These are phyloP conservation scores for Spencermartinsiella ligniputridi DNA, from an alignment of 1,139 yeast species.

Conservation along the genomic window DNA sequence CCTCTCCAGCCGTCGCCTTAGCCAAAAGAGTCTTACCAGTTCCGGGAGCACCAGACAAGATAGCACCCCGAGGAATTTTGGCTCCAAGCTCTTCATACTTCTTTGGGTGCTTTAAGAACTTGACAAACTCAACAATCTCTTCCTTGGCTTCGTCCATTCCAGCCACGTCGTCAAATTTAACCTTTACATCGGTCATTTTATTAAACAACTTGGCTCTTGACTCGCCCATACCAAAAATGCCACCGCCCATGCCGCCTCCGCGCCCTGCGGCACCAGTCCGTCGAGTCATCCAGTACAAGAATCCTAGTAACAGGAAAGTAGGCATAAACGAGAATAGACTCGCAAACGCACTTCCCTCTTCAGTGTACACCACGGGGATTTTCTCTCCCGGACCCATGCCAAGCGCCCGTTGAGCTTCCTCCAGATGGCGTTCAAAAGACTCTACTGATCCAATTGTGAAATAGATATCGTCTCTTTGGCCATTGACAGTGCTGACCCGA, in stretches of 20 bases:
- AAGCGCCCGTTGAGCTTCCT: conserved; percentile 65
- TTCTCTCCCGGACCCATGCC: conserved; percentile 60
- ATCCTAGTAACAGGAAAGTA: conserved; percentile 67
- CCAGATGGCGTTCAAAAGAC: conserved; percentile 80
- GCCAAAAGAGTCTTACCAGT: conserved; percentile 97
- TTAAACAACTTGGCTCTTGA: conserved; percentile 88
- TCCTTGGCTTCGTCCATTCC: conserved; percentile 98
- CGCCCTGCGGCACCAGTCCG: conserved; percentile 34
- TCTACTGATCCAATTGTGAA: conserved; percentile 92
- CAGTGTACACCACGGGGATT: conserved; percentile 77
- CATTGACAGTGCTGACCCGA: conserved; percentile 35
- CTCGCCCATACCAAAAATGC: conserved; percentile 62
- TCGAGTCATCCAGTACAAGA: conserved; percentile 43
- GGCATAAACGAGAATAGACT: conserved; percentile 75
- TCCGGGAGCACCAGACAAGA: conserved; percentile 98
- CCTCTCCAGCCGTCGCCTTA: conserved; percentile 99
- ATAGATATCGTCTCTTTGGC: conserved; percentile 35
- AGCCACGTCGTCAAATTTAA: conserved; percentile 89
- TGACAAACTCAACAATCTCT: conserved; percentile 96
- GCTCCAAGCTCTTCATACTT: conserved; percentile 93
- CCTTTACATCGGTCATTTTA: conserved; percentile 85
- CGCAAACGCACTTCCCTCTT: conserved; percentile 60
- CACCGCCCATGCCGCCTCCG: conserved; percentile 48
- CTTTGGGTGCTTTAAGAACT: conserved; percentile 80
- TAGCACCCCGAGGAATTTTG: conserved; percentile 96